Conservation (phyloP, 805 yeast genomes). For the Candida sakaeoensis region DNA sequence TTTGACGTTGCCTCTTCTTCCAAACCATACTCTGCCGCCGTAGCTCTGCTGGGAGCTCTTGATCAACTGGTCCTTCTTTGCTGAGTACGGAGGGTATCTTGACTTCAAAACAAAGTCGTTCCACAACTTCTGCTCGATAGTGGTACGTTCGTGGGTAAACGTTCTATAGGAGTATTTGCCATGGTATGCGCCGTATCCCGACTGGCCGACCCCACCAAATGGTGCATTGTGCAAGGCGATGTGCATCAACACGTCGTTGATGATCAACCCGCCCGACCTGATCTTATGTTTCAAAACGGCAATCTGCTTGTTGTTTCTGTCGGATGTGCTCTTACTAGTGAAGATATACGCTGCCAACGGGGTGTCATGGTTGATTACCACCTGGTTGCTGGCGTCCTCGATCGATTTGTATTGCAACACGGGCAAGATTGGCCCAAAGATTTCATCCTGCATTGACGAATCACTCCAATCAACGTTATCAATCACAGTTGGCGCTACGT, state of each 20-base stretch:
- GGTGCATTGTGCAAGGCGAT: slow-evolving; percentile 68
- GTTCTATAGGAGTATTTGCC: slow-evolving; percentile 51
- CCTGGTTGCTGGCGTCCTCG: slow-evolving; percentile 39
- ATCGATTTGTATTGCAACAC: slow-evolving; percentile 52
- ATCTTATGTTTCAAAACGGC: slow-evolving; percentile 44
- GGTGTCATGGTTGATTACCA: slow-evolving; percentile 54
- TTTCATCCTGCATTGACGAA: slow-evolving; percentile 66
- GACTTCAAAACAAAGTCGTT: slow-evolving; percentile 53
- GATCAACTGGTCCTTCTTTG: slow-evolving; percentile 29
- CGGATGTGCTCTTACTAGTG: slow-evolving; percentile 40
- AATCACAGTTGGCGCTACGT: slow-evolving; percentile 72
- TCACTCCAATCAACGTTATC: slow-evolving; percentile 63
- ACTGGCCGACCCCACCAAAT: slow-evolving; percentile 86
- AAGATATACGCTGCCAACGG: slow-evolving; percentile 82
- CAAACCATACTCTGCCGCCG: slow-evolving; percentile 37
- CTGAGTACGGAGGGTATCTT: slow-evolving; percentile 63
- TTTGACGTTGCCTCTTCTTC: slow-evolving; percentile 32
- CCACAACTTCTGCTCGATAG: slow-evolving; percentile 62
- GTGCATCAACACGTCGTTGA: slow-evolving; percentile 73
- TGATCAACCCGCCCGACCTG: slow-evolving; percentile 68
- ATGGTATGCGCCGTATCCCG: slow-evolving; percentile 84
- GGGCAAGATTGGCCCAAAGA: slow-evolving; percentile 86
- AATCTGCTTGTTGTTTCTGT: slow-evolving; percentile 42
- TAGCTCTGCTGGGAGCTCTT: slow-evolving; percentile 24
- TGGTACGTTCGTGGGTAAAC: slow-evolving; percentile 75